These are phyloP conservation scores for Epicoccum nigrum DNA, from an alignment of 2,329 filamentous ascomycete genomes.

Conservation along the genomic window DNA sequence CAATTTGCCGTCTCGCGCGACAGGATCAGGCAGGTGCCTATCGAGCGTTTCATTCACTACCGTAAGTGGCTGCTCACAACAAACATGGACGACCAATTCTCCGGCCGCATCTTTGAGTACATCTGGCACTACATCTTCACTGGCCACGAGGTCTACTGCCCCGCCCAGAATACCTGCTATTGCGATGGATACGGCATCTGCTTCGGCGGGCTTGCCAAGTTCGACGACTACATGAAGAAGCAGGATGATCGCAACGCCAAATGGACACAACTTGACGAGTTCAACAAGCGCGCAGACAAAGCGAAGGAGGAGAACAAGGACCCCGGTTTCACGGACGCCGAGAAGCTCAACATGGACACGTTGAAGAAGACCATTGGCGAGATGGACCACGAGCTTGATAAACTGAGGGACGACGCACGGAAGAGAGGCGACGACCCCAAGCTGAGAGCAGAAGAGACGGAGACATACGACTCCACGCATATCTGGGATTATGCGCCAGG, in stretches of 20 bases:
- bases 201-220: constrained; percentile 59
- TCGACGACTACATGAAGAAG: constrained; percentile 57
- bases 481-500: constrained; percentile 47
- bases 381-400: constrained; percentile 39
- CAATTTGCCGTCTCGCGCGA: constrained; percentile 61
- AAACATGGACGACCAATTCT: constrained; percentile 46
- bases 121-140: constrained; percentile 52
- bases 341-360: constrained; percentile 27
- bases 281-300: constrained; percentile 47
- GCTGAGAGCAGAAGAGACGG: constrained; percentile 41
- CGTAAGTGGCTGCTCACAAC: constrained; percentile 58
- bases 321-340: constrained; percentile 26
- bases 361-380: constrained; percentile 28
- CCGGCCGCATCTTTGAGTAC: constrained; percentile 49
- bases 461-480: constrained; percentile 40
- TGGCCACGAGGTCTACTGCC: constrained; percentile 47
- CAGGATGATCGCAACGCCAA: constrained; percentile 50
- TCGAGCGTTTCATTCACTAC: constrained; percentile 59
- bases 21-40: constrained; percentile 56
- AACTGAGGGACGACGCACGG: constrained; percentile 37
- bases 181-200: constrained; percentile 70
- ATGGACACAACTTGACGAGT: constrained; percentile 49
- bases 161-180: constrained; percentile 56
- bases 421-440: constrained; percentile 44
- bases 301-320: constrained; percentile 38